These are phyloP conservation scores for bread wheat (Triticum aestivum) DNA, from an alignment of 176 grass and related monocot genomes.

Conservation along the genomic window DNA sequence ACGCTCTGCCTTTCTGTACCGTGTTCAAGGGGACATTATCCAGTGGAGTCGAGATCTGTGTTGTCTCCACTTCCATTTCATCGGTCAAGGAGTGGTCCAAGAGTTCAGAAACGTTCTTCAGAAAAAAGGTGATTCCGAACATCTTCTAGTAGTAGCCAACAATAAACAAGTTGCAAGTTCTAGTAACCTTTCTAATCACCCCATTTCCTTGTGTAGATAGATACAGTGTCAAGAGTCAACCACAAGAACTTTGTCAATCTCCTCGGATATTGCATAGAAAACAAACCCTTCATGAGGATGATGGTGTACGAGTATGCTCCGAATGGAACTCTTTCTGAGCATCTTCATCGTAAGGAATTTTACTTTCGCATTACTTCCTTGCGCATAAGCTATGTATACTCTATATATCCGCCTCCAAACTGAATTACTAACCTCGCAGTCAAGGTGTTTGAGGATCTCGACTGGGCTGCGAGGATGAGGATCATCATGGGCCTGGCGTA, in stretches of 20 bases:
- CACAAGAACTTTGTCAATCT: conserved; percentile 97
- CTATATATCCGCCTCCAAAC: not conserved
- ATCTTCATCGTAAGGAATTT: conserved; percentile 76
- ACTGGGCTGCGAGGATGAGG: conserved; percentile 89
- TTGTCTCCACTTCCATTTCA: conserved; percentile 62
- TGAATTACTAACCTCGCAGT: conserved; percentile 55
- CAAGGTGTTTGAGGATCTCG: conserved; percentile 79
- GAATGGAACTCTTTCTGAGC: conserved; percentile 79
- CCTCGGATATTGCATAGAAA: conserved; percentile 80
- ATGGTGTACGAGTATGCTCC: conserved; percentile 92
- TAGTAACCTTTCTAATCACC: conserved; percentile 22
- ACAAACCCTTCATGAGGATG: conserved; percentile 91
- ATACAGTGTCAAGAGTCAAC: conserved; percentile 70
- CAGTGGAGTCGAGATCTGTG: conserved; percentile 71
- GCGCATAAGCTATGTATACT: not conserved
- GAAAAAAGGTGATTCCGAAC: conserved; percentile 54
- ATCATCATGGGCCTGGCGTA: conserved; percentile 87
- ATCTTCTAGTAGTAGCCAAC: conserved; percentile 25
- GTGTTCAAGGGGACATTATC: conserved; percentile 94
- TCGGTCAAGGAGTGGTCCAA: conserved; percentile 69
- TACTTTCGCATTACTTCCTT: conserved; percentile 21
- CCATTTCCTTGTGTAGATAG: conserved; percentile 69
- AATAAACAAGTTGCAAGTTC: conserved; percentile 9
- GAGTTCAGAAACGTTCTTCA: conserved; percentile 70
- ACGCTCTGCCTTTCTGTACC: conserved; percentile 61